Percentiles rank a stretch among this genome's conserved stretches.
Conservation (phyloP, 345 rosid species). For the Euphorbia lathyris region DNA sequence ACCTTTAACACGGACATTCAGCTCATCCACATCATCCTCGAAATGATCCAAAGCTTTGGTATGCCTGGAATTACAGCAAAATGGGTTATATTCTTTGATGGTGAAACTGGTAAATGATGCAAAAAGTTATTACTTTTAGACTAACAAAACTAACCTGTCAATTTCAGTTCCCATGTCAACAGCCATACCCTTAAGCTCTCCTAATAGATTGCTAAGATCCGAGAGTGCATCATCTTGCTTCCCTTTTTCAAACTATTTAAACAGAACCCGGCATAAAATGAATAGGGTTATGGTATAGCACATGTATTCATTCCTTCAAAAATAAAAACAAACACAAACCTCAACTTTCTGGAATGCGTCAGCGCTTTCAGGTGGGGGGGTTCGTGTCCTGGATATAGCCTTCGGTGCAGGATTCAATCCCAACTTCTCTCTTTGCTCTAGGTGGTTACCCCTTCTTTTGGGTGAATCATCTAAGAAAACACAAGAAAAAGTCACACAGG, state of each 20-base stretch:
- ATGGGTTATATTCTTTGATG: background rate
- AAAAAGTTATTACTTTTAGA: background rate
- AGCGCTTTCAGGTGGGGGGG: slow-evolving; percentile 51
- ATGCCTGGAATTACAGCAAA: slow-evolving; percentile 46
- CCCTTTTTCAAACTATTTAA: slow-evolving; percentile 58
- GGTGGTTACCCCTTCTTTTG: slow-evolving; percentile 51
- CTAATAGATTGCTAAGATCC: slow-evolving; percentile 61
- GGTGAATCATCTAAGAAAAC: slow-evolving; percentile 53
- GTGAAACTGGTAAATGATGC: background rate
- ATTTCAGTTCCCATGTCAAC: slow-evolving; percentile 81
- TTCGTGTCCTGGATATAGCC: slow-evolving; percentile 39
- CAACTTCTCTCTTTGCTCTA: slow-evolving; percentile 81
- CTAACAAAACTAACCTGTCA: slow-evolving; percentile 45
- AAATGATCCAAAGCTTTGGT: slow-evolving; percentile 57
- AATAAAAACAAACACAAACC: slow-evolving; percentile 39
- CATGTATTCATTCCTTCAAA: background rate
- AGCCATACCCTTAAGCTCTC: slow-evolving; percentile 83
- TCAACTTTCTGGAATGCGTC: slow-evolving; percentile 73
- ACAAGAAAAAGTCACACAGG: background rate
- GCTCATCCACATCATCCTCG: slow-evolving; percentile 63
- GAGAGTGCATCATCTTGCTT: slow-evolving; percentile 83
- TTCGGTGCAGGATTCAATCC: slow-evolving; percentile 60
- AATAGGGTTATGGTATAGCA: background rate
- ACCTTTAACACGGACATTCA: slow-evolving; percentile 53
- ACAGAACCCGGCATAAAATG: background rate